phyloP scores from a whole-genome alignment of 352 stramenopile genomes.

The Pythium insidiosum region DNA sequence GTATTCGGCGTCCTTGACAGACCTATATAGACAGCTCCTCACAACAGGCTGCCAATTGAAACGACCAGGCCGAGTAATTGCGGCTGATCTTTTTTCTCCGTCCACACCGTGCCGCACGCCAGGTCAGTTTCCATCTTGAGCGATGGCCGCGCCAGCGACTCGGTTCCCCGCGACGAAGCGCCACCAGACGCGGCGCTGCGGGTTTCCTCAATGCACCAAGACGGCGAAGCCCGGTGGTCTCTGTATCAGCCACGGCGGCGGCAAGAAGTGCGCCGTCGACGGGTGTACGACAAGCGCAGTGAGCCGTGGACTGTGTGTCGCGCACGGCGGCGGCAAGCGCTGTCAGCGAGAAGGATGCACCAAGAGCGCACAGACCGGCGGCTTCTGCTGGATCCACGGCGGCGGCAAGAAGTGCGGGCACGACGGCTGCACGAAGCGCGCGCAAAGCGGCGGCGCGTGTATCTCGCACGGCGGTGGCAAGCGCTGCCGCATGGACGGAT shows the following conservation, averaged over 20 bases:
- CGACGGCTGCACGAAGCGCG: too few species aligned
- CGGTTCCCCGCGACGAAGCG: too few species aligned
- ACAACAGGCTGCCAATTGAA: too few species aligned
- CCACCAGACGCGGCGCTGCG: conserved; percentile 23
- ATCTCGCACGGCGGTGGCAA: conserved; percentile 47
- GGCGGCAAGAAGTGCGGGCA: too few species aligned
- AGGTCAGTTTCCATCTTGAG: too few species aligned
- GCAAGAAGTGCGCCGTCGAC: conserved; percentile 42
- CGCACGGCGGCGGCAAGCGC: conserved; percentile 53
- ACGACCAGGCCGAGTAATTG: too few species aligned
- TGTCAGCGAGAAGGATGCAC: conserved; percentile 36
- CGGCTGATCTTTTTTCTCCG: too few species aligned
- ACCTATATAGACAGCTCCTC: too few species aligned
- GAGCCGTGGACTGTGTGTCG: conserved; percentile 49
- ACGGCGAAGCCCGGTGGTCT: conserved; percentile 41
- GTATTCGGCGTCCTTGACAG: too few species aligned
- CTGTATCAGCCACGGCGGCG: conserved; percentile 44
- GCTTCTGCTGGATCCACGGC: too few species aligned
- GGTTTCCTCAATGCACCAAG: conserved; percentile 36
- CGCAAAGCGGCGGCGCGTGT: conserved; percentile 41
- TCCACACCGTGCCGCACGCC: too few species aligned
- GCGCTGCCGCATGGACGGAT: conserved; percentile 30
- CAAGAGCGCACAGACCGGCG: conserved; percentile 46
- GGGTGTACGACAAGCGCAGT: conserved; percentile 45
- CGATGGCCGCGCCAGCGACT: too few species aligned